phyloP scores from a whole-genome alignment of 345 rosid species.

The Lepidium didymum region DNA sequence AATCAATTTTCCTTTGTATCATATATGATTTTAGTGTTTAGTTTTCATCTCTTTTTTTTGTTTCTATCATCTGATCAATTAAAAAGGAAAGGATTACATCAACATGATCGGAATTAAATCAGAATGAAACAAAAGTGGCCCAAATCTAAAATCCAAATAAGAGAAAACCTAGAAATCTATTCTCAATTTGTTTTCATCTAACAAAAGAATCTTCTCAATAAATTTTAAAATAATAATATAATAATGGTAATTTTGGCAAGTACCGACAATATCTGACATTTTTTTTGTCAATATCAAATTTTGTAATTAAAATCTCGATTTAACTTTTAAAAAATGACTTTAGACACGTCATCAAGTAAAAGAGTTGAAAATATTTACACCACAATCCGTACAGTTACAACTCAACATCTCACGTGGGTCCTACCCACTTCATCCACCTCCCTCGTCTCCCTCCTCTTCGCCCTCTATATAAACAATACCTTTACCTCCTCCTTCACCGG shows the following conservation, averaged over 20 bases:
- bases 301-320: too few species aligned
- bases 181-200: neutral
- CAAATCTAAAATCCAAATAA: too few species aligned
- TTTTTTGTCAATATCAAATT: too few species aligned
- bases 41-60: too few species aligned
- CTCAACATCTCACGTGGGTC: slow-evolving; percentile 23
- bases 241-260: slow-evolving; percentile 16
- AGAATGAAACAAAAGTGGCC: too few species aligned
- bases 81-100: too few species aligned
- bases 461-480: slow-evolving; percentile 14
- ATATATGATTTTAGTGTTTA: neutral
- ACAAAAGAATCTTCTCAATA: neutral
- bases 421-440: slow-evolving; percentile 22
- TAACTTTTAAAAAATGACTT: too few species aligned
- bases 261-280: slow-evolving; percentile 17
- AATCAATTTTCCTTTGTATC: neutral
- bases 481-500: neutral
- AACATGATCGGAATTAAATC: too few species aligned
- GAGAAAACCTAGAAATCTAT: too few species aligned
- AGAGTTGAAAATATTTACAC: neutral
- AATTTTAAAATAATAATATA: neutral
- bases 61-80: too few species aligned
- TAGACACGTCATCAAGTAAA: slow-evolving; percentile 14
- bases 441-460: slow-evolving; percentile 13
- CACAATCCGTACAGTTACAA: neutral